phyloP scores from a whole-genome alignment of 306 rosid species.

The Phaseolus lunatus region DNA sequence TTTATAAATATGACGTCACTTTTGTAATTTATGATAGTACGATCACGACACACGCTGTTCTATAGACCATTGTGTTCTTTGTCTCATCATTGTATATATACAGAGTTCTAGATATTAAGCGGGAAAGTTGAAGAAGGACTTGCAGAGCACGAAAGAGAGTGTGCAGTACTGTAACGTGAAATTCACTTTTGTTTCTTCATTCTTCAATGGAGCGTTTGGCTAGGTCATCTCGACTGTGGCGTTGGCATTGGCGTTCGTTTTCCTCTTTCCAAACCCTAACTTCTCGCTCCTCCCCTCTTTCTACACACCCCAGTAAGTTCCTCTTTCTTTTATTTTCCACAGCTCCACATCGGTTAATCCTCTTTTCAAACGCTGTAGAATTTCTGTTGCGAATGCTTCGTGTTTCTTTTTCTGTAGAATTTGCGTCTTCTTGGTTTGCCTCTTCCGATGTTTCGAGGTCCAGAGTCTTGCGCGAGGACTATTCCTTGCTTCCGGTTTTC shows the following conservation, averaged over 20 bases:
- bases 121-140: not conserved
- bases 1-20: too few relatives aligned
- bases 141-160: not conserved
- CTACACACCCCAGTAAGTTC: slow-evolving; percentile 50
- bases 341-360: not conserved
- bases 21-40: too few relatives aligned
- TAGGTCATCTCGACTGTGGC: slow-evolving; percentile 51
- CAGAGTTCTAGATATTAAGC: too few relatives aligned
- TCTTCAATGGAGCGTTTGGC: slow-evolving; percentile 58
- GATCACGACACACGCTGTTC: too few relatives aligned
- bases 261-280: slow-evolving; percentile 59
- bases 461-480: slow-evolving; percentile 36
- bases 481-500: slow-evolving; percentile 52
- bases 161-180: not conserved
- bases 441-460: slow-evolving; percentile 44
- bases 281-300: slow-evolving; percentile 44
- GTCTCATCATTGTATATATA: too few relatives aligned
- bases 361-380: not conserved
- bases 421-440: slow-evolving; percentile 29
- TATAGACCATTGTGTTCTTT: too few relatives aligned
- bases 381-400: not conserved
- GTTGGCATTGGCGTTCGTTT: slow-evolving; percentile 44
- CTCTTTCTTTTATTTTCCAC: not conserved
- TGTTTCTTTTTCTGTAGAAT: slow-evolving; percentile 46
- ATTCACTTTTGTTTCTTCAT: not conserved